Conservation (phyloP, 176 grass and related monocot species). For the Triticum monococcum region DNA sequence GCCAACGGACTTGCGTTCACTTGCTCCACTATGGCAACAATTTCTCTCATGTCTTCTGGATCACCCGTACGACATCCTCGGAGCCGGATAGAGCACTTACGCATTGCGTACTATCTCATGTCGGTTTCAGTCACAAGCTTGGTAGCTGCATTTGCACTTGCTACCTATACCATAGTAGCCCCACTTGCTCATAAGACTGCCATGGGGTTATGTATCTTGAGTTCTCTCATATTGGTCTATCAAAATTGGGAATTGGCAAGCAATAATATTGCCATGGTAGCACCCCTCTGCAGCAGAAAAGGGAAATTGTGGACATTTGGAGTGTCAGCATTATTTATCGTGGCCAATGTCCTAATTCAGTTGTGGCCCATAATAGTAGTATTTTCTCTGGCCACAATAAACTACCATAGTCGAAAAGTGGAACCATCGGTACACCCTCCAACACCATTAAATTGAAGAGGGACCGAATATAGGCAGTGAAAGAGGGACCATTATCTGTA, state of each 20-base stretch:
- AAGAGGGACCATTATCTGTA: too few relatives aligned
- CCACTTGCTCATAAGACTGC: neutral
- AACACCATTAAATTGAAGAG: neutral
- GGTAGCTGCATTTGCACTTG: neutral
- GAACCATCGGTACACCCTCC: neutral
- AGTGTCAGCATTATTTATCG: neutral
- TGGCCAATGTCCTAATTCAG: neutral
- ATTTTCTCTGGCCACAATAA: neutral
- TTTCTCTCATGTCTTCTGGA: neutral
- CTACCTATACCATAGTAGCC: neutral
- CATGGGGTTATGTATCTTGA: neutral
- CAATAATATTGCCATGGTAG: neutral
- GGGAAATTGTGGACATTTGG: neutral
- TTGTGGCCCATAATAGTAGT: neutral
- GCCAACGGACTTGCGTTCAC: neutral
- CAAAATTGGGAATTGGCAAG: neutral
- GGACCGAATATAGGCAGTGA: neutral
- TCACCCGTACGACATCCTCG: neutral
- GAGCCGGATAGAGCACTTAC: neutral
- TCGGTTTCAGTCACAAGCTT: neutral
- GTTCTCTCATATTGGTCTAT: neutral
- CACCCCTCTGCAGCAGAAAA: neutral
- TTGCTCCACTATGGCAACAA: neutral
- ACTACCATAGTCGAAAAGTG: neutral
- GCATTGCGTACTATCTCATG: neutral